phyloP scores from a whole-genome alignment of 2,329 filamentous ascomycete species.

The Waltergamsia citrina region DNA sequence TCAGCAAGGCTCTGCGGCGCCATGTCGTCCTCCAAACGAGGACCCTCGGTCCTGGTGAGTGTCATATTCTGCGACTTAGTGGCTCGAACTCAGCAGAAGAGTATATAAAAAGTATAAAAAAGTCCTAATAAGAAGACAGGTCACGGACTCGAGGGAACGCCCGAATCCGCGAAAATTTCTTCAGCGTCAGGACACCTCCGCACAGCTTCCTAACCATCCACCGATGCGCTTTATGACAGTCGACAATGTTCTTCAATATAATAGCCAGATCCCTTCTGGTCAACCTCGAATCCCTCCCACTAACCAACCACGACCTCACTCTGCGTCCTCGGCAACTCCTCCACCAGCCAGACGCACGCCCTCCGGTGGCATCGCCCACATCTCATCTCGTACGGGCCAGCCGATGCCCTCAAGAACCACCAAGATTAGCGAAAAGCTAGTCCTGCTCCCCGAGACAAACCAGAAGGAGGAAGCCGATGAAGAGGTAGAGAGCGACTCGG shows the following conservation, averaged over 20 bases:
- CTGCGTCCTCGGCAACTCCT: slow-evolving; percentile 29
- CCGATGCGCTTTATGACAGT: slow-evolving; percentile 76
- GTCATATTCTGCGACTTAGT: too few species aligned
- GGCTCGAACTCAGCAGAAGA: too few species aligned
- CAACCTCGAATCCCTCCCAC: slow-evolving; percentile 74
- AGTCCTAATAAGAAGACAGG: slow-evolving; percentile 10
- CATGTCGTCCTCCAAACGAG: slow-evolving; percentile 41
- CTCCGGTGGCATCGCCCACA: slow-evolving; percentile 27
- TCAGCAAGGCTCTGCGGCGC: neutral
- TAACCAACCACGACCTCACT: too few species aligned
- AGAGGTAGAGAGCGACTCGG: slow-evolving; percentile 37
- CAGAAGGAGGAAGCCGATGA: slow-evolving; percentile 52
- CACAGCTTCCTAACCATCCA: slow-evolving; percentile 17
- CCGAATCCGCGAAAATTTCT: slow-evolving; percentile 19
- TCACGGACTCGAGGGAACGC: slow-evolving; percentile 28
- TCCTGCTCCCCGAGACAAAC: slow-evolving; percentile 76
- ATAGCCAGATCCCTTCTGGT: slow-evolving; percentile 89
- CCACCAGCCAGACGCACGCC: neutral
- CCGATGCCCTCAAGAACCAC: slow-evolving; percentile 76
- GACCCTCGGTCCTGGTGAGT: slow-evolving; percentile 56
- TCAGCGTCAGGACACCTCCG: slow-evolving; percentile 20
- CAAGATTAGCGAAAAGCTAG: slow-evolving; percentile 95
- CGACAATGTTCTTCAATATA: slow-evolving; percentile 90
- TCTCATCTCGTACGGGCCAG: slow-evolving; percentile 37
- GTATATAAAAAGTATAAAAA: too few species aligned